phyloP scores from a whole-genome alignment of 805 yeast genomes.

The Spathaspora girioi region DNA sequence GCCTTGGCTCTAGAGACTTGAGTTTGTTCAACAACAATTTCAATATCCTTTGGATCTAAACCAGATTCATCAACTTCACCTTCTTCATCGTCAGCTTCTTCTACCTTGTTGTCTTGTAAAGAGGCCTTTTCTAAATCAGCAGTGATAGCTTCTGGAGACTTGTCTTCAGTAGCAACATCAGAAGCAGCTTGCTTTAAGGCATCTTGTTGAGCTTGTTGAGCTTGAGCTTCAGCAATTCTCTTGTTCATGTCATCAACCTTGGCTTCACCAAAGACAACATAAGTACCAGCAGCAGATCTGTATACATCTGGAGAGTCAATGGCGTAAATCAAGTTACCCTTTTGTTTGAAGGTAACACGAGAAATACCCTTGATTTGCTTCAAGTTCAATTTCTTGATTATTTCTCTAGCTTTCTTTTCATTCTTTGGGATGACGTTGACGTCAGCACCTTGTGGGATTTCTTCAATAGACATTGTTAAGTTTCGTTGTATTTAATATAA shows the following conservation, averaged over 20 bases:
- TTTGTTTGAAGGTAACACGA: constrained; percentile 93
- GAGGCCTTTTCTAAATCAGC: constrained; percentile 77
- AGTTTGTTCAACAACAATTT: constrained; percentile 87
- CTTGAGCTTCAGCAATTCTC: constrained; percentile 80
- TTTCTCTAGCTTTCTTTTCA: constrained; percentile 94
- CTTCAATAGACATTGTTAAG: constrained; percentile 43
- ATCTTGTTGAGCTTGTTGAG: constrained; percentile 60
- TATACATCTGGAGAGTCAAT: constrained; percentile 92
- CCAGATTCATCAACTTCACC: constrained; percentile 84
- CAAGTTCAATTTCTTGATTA: constrained; percentile 82
- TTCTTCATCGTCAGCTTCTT: constrained; percentile 21
- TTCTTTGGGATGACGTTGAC: constrained; percentile 80
- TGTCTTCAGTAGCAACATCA: constrained; percentile 38
- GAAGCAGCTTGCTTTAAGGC: constrained; percentile 44
- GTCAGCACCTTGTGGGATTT: constrained; percentile 80
- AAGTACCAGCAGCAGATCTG: constrained; percentile 91
- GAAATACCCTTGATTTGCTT: constrained; percentile 88
- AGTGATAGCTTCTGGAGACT: constrained; percentile 74
- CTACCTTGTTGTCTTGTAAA: constrained; percentile 36
- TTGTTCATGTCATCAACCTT: constrained; percentile 91
- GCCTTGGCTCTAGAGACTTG: constrained; percentile 87
- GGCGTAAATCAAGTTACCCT: constrained; percentile 87
- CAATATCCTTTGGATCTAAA: constrained; percentile 75
- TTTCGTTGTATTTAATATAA: neutral
- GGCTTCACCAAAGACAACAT: constrained; percentile 97